phyloP scores from a whole-genome alignment of 495 filamentous ascomycete genomes.

The Penicillium maclennaniae region DNA sequence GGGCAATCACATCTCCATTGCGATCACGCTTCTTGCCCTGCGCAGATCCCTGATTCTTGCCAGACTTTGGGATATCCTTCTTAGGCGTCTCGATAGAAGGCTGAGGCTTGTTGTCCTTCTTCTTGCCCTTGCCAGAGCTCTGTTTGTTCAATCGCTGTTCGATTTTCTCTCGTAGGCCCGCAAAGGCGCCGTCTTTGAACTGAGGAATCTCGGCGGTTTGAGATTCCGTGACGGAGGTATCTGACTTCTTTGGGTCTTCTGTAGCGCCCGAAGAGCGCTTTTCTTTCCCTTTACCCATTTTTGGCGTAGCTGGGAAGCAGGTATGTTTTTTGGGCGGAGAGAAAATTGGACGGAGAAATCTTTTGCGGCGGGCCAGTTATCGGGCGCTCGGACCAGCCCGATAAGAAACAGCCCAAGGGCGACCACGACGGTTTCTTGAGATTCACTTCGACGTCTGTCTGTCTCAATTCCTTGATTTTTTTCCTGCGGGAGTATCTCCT shows the following conservation, averaged over 20 bases:
- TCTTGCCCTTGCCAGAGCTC: conserved; percentile 46
- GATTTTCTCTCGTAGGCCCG: conserved; percentile 61
- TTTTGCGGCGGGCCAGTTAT: conserved; percentile 31
- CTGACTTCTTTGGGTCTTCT: conserved; percentile 14
- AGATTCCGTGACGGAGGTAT: conserved; percentile 16
- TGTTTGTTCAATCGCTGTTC: conserved; percentile 50
- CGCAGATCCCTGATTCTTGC: conserved; percentile 26
- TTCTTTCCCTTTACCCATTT: conserved; percentile 41
- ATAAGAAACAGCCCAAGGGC: conserved; percentile 22
- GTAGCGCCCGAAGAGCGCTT: conserved; percentile 38
- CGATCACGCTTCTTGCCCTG: conserved; percentile 48
- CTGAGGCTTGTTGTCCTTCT: conserved; percentile 34
- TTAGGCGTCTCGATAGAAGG: conserved; percentile 18
- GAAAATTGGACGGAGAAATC: conserved; percentile 33
- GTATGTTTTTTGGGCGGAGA: conserved; percentile 15
- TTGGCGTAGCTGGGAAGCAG: conserved; percentile 14
- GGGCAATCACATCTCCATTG: conserved; percentile 48
- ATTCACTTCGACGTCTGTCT: conserved; percentile 3
- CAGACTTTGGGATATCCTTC: conserved; percentile 28
- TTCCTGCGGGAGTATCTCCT: not conserved
- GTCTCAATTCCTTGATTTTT: conserved; percentile 1
- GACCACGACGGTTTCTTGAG: conserved; percentile 15
- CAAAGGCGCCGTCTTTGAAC: conserved; percentile 59
- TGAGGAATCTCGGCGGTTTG: conserved; percentile 36
- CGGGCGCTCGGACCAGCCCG: conserved; percentile 30